These are phyloP conservation scores for Aspergillus piperis DNA, from an alignment of 2,329 filamentous ascomycete species.

Conservation along the genomic window DNA sequence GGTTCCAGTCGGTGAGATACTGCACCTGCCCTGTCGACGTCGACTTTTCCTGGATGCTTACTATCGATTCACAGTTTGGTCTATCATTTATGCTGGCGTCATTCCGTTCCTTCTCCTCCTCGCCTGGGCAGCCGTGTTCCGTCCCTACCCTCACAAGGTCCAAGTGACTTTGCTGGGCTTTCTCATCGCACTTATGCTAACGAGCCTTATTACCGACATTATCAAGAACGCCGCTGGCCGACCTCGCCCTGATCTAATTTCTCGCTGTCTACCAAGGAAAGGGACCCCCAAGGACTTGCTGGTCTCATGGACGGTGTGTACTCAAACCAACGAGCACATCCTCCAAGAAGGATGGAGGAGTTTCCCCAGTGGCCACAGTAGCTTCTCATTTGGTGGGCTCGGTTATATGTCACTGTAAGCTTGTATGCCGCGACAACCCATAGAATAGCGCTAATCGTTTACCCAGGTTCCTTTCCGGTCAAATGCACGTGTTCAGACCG, in stretches of 20 bases:
- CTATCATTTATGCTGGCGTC: conserved; percentile 75
- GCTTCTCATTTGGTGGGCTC: conserved; percentile 62
- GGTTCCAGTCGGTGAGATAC: conserved; percentile 69
- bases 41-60: conserved; percentile 2
- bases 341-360: conserved; percentile 67
- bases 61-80: conserved; percentile 52
- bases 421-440: conserved; percentile 1
- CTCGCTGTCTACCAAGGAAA: conserved; percentile 74
- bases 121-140: conserved; percentile 63
- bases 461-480: conserved; percentile 50
- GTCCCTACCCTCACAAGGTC: conserved; percentile 71
- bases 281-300: conserved; percentile 58
- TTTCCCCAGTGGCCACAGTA: conserved; percentile 65
- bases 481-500: conserved; percentile 61
- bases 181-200: conserved; percentile 72
- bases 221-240: conserved; percentile 86
- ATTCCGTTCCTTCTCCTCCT: conserved; percentile 69
- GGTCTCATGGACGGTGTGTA: conserved; percentile 51
- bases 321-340: conserved; percentile 55
- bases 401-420: conserved; percentile 57
- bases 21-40: conserved; percentile 17
- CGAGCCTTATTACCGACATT: conserved; percentile 81
- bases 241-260: conserved; percentile 81
- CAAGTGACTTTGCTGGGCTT: conserved; percentile 85
- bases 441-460: not conserved